Percentiles rank a stretch among this genome's conserved stretches.
Conservation (phyloP, 352 stramenopile species). For the Phytophthora constricta region DNA sequence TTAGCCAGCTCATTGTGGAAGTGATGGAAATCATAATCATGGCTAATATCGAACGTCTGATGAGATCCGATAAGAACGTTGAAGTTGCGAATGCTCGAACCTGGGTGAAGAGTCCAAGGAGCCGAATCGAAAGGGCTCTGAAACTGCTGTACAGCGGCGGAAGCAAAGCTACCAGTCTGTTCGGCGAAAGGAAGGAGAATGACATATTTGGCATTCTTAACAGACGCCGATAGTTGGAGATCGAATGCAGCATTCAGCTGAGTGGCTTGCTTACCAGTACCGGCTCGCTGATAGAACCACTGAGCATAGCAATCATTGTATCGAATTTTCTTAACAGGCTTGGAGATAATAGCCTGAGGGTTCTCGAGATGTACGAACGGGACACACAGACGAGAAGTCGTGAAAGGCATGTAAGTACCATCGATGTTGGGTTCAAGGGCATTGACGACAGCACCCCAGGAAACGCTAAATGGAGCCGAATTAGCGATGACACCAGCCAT, state of each 20-base stretch:
- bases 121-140: constrained; percentile 8
- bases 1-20: neutral
- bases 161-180: constrained; percentile 1
- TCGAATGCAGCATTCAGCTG: constrained; percentile 11
- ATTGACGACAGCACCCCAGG: constrained; percentile 14
- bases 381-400: constrained; percentile 11
- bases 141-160: constrained; percentile 2
- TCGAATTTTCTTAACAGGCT: constrained; percentile 19
- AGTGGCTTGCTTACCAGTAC: constrained; percentile 1
- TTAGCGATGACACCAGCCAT: constrained; percentile 3
- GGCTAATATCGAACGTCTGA: constrained; percentile 1
- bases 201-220: constrained; percentile 21
- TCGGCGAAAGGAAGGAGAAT: constrained; percentile 15
- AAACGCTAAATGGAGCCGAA: neutral
- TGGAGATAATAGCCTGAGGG: constrained; percentile 16
- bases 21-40: constrained; percentile 10
- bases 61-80: constrained; percentile 8
- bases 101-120: constrained; percentile 8
- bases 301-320: constrained; percentile 15
- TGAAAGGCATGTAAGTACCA: constrained; percentile 17
- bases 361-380: constrained; percentile 18
- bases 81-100: constrained; percentile 10
- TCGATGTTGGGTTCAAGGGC: constrained; percentile 10
- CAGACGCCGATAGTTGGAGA: constrained; percentile 9
- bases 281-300: constrained; percentile 17